phyloP scores from a whole-genome alignment of 805 yeast genomes.

The Nakazawaea ishiwadae region DNA sequence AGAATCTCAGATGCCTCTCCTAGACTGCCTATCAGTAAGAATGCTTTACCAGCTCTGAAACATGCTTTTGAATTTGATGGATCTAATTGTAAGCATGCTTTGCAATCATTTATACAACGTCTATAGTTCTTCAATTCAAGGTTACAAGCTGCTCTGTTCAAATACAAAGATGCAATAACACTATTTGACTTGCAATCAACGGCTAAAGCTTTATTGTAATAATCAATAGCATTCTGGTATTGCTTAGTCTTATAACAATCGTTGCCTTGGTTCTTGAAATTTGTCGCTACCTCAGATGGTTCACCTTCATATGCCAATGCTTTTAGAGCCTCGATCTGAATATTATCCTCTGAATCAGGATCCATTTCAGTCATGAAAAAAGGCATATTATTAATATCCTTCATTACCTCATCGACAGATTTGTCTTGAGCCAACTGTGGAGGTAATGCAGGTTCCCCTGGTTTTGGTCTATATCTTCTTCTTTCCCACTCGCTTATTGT shows the following conservation, averaged over 20 bases:
- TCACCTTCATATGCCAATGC: conserved; percentile 95
- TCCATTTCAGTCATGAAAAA: conserved; percentile 89
- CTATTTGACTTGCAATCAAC: conserved; percentile 54
- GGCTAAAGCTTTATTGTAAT: conserved; percentile 75
- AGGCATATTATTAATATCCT: conserved; percentile 79
- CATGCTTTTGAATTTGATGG: conserved; percentile 78
- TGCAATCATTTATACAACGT: conserved; percentile 82
- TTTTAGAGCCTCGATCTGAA: conserved; percentile 78
- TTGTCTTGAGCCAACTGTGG: conserved; percentile 77
- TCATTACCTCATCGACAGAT: conserved; percentile 69
- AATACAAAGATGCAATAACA: conserved; percentile 57
- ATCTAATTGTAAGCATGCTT: conserved; percentile 58
- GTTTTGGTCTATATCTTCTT: conserved; percentile 22
- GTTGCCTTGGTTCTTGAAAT: conserved; percentile 91
- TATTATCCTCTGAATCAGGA: conserved; percentile 71
- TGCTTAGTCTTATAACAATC: conserved; percentile 71
- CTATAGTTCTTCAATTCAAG: conserved; percentile 82
- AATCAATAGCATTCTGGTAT: conserved; percentile 71
- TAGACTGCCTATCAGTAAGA: conserved; percentile 55
- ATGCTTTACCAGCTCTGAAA: conserved; percentile 81
- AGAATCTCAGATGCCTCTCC: conserved; percentile 71
- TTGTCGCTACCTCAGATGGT: conserved; percentile 85
- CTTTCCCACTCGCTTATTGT: conserved; percentile 28
- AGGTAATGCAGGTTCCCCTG: conserved; percentile 71
- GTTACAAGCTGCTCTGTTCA: conserved; percentile 91